Percentiles rank a stretch among this genome's conserved stretches.
phyloP scores from a whole-genome alignment of 1,284 basidiomycete genomes.

The Ustilago hordei region DNA sequence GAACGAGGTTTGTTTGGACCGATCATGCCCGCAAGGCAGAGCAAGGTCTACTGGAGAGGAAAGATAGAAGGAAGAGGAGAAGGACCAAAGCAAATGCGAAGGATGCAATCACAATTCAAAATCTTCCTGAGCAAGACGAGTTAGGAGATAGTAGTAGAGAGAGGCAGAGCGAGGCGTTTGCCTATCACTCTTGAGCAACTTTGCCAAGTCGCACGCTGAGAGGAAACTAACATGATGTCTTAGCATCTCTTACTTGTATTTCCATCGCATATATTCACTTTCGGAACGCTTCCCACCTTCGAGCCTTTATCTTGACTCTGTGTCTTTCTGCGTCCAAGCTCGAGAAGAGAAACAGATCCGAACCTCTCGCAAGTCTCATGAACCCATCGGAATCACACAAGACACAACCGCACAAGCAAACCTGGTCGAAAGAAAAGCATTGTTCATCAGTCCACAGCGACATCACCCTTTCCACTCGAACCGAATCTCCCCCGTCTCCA shows the following conservation, averaged over 20 bases:
- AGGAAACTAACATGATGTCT: neutral
- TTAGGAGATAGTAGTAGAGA: neutral
- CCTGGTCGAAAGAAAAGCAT: too few species aligned
- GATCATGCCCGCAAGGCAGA: slow-evolving; percentile 11
- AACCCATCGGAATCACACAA: too few species aligned
- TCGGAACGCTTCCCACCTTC: too few species aligned
- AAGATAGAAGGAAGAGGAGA: slow-evolving; percentile 28
- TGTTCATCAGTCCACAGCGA: neutral
- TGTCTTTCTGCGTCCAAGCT: too few species aligned
- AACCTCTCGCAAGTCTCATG: too few species aligned
- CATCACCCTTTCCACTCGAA: slow-evolving; percentile 64
- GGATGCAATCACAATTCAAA: neutral
- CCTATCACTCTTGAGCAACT: slow-evolving; percentile 23
- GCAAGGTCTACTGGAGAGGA: slow-evolving; percentile 14
- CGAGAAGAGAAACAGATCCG: too few species aligned
- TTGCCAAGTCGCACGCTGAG: too few species aligned
- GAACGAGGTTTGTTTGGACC: slow-evolving; percentile 17
- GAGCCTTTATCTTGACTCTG: too few species aligned
- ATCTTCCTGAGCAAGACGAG: slow-evolving; percentile 1
- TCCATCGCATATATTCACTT: neutral
- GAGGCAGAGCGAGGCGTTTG: neutral
- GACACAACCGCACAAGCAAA: too few species aligned
- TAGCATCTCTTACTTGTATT: slow-evolving; percentile 3
- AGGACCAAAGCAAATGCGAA: neutral
- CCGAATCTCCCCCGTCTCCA: slow-evolving; percentile 65